A percentile compares a stretch with the other conserved stretches of the same genome.
Evolutionary conservation across 352 stramenopile species (phyloP).

Genomic region (Phytophthora sp.): DNA sequence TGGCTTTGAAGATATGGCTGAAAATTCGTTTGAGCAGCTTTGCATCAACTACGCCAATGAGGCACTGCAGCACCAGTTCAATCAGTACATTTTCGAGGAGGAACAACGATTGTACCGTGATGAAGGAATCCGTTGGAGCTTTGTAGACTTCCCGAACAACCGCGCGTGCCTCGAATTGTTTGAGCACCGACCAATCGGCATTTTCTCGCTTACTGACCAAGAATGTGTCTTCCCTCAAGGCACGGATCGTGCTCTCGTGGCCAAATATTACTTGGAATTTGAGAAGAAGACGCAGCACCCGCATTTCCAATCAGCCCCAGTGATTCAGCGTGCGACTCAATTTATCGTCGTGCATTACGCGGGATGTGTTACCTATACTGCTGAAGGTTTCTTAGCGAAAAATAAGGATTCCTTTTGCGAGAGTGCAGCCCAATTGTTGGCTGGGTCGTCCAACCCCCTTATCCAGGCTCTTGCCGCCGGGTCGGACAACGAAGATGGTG

Average conservation of each 20-base stretch:
- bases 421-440: conserved; percentile 60
- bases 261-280: conserved; percentile 82
- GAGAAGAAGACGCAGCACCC: conserved; percentile 60
- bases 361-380: conserved; percentile 77
- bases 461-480: conserved; percentile 60
- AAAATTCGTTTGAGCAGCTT: conserved; percentile 91
- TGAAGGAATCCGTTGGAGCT: conserved; percentile 78
- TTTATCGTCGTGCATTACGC: conserved; percentile 91
- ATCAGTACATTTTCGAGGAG: conserved; percentile 93
- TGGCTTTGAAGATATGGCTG: conserved; percentile 87
- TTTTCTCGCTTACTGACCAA: conserved; percentile 86
- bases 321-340: conserved; percentile 61
- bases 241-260: conserved; percentile 71
- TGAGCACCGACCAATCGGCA: conserved; percentile 73
- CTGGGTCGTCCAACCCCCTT: conserved; percentile 61
- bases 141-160: conserved; percentile 88
- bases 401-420: conserved; percentile 92
- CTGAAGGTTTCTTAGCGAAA: conserved; percentile 88
- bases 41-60: conserved; percentile 93
- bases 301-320: conserved; percentile 58
- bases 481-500: conserved; percentile 16
- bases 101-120: conserved; percentile 80
- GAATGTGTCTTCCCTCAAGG: conserved; percentile 85
- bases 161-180: conserved; percentile 78
- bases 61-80: conserved; percentile 89